phyloP scores from a whole-genome alignment of 1,284 basidiomycete species.

The Cryptococcus sp. region DNA sequence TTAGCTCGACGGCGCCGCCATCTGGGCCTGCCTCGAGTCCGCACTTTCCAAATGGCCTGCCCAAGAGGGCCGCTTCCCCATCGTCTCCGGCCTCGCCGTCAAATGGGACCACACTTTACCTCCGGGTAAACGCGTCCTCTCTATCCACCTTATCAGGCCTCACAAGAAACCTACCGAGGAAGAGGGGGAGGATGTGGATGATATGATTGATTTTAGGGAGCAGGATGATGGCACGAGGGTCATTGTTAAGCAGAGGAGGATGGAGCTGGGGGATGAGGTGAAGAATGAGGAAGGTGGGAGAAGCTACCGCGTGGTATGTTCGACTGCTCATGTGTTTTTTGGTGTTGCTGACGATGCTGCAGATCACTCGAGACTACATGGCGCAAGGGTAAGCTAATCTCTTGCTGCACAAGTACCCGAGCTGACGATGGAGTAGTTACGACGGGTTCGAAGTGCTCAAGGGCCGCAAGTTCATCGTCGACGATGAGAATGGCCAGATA shows the following conservation, averaged over 20 bases:
- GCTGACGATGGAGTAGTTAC: conserved; percentile 46
- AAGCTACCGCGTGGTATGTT: conserved; percentile 68
- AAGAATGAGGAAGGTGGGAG: conserved; percentile 57
- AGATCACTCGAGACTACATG: conserved; percentile 52
- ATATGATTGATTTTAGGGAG: conserved; percentile 44
- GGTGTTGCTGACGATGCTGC: not conserved
- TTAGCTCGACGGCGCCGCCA: conserved; percentile 69
- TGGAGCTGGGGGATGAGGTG: conserved; percentile 55
- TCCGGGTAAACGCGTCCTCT: conserved; percentile 67
- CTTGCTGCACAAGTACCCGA: no score
- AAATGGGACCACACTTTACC: conserved; percentile 73
- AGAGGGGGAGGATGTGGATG: conserved; percentile 34
- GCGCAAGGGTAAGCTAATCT: conserved; percentile 39
- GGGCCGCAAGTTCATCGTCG: conserved; percentile 67
- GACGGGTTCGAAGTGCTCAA: conserved; percentile 76
- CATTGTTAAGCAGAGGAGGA: conserved; percentile 42
- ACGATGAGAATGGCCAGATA: conserved; percentile 78
- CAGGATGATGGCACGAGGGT: conserved; percentile 50
- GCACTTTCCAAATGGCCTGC: conserved; percentile 77
- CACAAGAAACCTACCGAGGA: conserved; percentile 51
- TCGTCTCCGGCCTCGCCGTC: conserved; percentile 79
- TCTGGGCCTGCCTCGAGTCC: conserved; percentile 78
- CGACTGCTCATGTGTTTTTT: not conserved
- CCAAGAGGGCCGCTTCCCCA: conserved; percentile 89
- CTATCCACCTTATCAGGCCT: conserved; percentile 60